Evolutionary conservation across 768 basidiomycete species (phyloP), one percentile per base, ranked within the genome.

Genomic region (Dictyophora rubrovolvata): DNA sequence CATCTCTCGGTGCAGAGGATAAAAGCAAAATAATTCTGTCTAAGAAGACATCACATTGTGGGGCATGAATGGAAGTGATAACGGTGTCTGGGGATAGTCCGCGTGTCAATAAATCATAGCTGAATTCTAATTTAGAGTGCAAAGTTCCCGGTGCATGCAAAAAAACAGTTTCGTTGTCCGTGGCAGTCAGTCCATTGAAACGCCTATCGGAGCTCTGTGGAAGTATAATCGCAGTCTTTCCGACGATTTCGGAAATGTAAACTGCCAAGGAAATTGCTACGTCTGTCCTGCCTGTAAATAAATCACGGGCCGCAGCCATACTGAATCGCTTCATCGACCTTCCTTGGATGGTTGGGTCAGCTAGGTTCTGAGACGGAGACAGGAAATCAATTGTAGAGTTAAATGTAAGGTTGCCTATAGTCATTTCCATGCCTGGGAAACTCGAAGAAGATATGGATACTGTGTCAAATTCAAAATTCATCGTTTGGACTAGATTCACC

Each of bases 391-490:
- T 75, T 28, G 77, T 73, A 0, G 80, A 76, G 56, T 81, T 76
- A 49, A 89, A 64, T 34, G 73, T 75, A 12, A 83, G 71, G 46
- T 78, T 76, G 60, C 77, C 76, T 5, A 77, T 70, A 10, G 75
- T 69, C n/a, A 88, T 65, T 61, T 76, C 75, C 16, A 77, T 74
- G 23, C 79, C 83, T 37, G 80, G 78, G 14, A 79, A 64, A 23
- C 77, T 79, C 12, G 76, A 66, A 47, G 82, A 79, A 2, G 76
- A 77, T 18, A 88, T 63, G 3, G 75, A 69, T 3, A 79, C 78
- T 17, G 76, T 75, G 63, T 82, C 78, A 1, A 89, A 67, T 60
- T 89, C 87, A 48, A 89, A 82, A 52, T 84, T 81, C 22, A 89
- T 68, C 0, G 81, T 79, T 63, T 85, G 83, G 34, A 82, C 83